These are phyloP conservation scores for Pichia cabralensis DNA, from an alignment of 805 yeast species.

Conservation along the genomic window DNA sequence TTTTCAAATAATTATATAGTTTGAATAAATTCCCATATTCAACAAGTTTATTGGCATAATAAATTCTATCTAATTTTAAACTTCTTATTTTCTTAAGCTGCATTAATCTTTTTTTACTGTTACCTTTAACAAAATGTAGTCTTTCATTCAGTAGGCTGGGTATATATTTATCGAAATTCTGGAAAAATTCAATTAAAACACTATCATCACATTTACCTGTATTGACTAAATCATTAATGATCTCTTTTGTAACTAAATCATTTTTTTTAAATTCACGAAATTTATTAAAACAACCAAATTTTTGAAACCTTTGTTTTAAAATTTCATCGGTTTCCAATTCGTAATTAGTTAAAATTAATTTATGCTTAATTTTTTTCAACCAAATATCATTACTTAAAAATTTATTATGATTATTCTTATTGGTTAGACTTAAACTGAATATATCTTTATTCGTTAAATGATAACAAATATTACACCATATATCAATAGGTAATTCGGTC, in stretches of 20 bases:
- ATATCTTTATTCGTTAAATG: constrained; percentile 9
- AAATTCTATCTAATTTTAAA: constrained; percentile 9
- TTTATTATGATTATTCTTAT: constrained; percentile 2
- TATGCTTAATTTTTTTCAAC: constrained; percentile 9
- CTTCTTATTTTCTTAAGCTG: constrained; percentile 7
- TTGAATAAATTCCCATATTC: constrained; percentile 6
- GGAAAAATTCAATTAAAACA: neutral
- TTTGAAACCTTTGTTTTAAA: neutral
- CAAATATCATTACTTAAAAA: constrained; percentile 14
- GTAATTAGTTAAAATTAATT: constrained; percentile 5
- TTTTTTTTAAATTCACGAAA: constrained; percentile 2
- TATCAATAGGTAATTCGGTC: constrained; percentile 14
- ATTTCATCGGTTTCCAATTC: neutral
- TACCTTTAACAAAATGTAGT: constrained; percentile 10
- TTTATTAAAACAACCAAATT: constrained; percentile 1
- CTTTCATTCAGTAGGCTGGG: constrained; percentile 16
- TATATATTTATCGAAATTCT: constrained; percentile 5
- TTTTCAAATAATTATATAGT: neutral
- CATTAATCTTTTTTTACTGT: neutral
- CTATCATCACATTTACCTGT: neutral
- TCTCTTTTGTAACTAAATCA: neutral
- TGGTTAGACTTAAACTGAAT: constrained; percentile 7
- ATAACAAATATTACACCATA: constrained; percentile 13
- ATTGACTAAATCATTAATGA: neutral
- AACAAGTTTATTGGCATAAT: constrained; percentile 14